These are phyloP conservation scores for Nannizziopsis barbatae DNA, from an alignment of 2,329 filamentous ascomycete species.

Conservation along the genomic window DNA sequence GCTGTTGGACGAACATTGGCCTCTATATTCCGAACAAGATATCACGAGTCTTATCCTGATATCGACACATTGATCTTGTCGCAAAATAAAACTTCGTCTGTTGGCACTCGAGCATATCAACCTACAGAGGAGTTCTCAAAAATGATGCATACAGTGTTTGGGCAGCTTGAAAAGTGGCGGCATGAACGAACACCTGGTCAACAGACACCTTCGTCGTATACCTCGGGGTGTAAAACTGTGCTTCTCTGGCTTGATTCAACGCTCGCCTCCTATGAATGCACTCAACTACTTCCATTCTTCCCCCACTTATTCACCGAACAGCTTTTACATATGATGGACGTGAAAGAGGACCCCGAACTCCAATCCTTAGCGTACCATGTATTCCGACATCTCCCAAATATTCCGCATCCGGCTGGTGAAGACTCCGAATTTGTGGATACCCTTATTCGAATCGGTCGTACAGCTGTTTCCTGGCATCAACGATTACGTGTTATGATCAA, in stretches of 20 bases:
- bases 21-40: slow-evolving; percentile 77
- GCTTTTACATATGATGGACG: slow-evolving; percentile 98
- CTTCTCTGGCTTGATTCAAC: slow-evolving; percentile 89
- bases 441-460: slow-evolving; percentile 77
- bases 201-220: slow-evolving; percentile 88
- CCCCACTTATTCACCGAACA: slow-evolving; percentile 80
- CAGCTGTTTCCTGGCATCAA: slow-evolving; percentile 85
- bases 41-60: slow-evolving; percentile 85
- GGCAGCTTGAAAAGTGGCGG: slow-evolving; percentile 74
- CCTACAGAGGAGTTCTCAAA: slow-evolving; percentile 61
- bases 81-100: slow-evolving; percentile 68
- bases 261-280: slow-evolving; percentile 85
- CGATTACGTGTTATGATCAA: slow-evolving; percentile 89
- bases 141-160: slow-evolving; percentile 65
- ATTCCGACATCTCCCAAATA: slow-evolving; percentile 90
- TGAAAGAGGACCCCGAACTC: slow-evolving; percentile 94
- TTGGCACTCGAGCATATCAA: slow-evolving; percentile 74
- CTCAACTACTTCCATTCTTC: slow-evolving; percentile 82
- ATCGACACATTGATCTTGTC: slow-evolving; percentile 62
- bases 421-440: slow-evolving; percentile 73
- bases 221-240: slow-evolving; percentile 89
- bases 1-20: slow-evolving; percentile 83
- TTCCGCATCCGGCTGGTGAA: slow-evolving; percentile 79
- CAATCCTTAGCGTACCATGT: slow-evolving; percentile 93
- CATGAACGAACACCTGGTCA: slow-evolving; percentile 73